Percentiles rank a stretch among this genome's conserved stretches.
phyloP scores from a whole-genome alignment of 768 basidiomycete genomes.

The Boletellus ananas region DNA sequence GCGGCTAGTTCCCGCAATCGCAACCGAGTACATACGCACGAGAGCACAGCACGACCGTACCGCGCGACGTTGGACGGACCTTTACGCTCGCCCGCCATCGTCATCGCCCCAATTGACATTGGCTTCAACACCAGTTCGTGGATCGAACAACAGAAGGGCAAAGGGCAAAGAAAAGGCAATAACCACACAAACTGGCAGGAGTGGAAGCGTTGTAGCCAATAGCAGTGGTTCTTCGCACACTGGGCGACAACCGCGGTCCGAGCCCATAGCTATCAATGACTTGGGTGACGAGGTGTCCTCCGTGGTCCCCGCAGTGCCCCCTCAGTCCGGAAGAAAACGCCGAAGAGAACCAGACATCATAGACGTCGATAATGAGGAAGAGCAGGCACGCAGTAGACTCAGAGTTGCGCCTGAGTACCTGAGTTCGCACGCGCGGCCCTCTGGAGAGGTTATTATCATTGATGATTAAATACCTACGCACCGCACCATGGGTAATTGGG shows the following conservation, averaged over 20 bases:
- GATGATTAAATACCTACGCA: constrained; percentile 35
- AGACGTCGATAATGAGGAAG: constrained; percentile 32
- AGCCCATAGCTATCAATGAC: constrained; percentile 31
- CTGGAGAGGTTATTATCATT: constrained; percentile 45
- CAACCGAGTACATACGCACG: constrained; percentile 62
- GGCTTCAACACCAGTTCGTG: constrained; percentile 7
- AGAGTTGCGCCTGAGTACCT: constrained; percentile 11
- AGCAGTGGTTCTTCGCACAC: constrained; percentile 15
- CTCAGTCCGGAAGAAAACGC: constrained; percentile 33
- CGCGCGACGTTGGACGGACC: constrained; percentile 73
- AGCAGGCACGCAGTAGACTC: constrained; percentile 18
- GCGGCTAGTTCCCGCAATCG: constrained; percentile 61
- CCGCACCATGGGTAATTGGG: neutral
- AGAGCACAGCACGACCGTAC: constrained; percentile 70
- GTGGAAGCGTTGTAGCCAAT: neutral
- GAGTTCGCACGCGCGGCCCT: constrained; percentile 14
- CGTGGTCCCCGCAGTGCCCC: neutral
- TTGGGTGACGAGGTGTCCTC: constrained; percentile 26
- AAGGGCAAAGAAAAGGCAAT: constrained; percentile 38
- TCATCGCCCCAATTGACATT: constrained; percentile 16
- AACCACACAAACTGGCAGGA: constrained; percentile 6
- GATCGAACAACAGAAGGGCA: constrained; percentile 14
- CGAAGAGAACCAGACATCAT: constrained; percentile 27
- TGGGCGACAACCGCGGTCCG: constrained; percentile 12
- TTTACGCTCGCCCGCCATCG: constrained; percentile 55